phyloP scores from a whole-genome alignment of 345 rosid genomes.

The Eucalyptus sideroxylon region DNA sequence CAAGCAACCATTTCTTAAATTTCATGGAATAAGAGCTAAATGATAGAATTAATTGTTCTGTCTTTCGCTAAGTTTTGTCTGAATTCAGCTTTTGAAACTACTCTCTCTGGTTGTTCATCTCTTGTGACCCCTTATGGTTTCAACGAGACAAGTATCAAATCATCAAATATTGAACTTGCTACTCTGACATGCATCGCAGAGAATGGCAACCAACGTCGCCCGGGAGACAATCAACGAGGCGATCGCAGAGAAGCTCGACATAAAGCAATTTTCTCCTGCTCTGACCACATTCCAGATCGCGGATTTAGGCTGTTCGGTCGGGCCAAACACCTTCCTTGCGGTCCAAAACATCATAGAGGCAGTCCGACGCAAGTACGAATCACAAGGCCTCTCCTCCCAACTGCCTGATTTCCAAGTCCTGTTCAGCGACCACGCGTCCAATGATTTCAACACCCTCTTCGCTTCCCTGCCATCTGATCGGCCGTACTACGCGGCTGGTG shows the following conservation, averaged over 20 bases:
- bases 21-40: background rate
- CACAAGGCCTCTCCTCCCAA: background rate
- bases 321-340: slow-evolving; percentile 41
- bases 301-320: slow-evolving; percentile 47
- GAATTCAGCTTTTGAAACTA: background rate
- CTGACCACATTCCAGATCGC: slow-evolving; percentile 15
- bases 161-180: background rate
- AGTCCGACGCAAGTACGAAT: slow-evolving; percentile 9
- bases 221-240: slow-evolving; percentile 16
- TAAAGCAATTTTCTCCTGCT: background rate
- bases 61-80: background rate
- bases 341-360: slow-evolving; percentile 31
- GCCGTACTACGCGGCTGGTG: background rate
- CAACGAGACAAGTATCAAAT: background rate
- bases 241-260: slow-evolving; percentile 23
- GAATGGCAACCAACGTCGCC: background rate
- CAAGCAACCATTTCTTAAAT: background rate
- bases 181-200: background rate
- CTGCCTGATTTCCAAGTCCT: slow-evolving; percentile 14
- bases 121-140: background rate
- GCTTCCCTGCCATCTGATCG: slow-evolving; percentile 1
- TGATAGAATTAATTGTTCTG: background rate
- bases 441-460: slow-evolving; percentile 43
- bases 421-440: slow-evolving; percentile 17
- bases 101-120: background rate